Evolutionary conservation across 495 filamentous ascomycete genomes (phyloP), one percentile per base, ranked within the genome.

Genomic region (Durotheca rogersii): DNA sequence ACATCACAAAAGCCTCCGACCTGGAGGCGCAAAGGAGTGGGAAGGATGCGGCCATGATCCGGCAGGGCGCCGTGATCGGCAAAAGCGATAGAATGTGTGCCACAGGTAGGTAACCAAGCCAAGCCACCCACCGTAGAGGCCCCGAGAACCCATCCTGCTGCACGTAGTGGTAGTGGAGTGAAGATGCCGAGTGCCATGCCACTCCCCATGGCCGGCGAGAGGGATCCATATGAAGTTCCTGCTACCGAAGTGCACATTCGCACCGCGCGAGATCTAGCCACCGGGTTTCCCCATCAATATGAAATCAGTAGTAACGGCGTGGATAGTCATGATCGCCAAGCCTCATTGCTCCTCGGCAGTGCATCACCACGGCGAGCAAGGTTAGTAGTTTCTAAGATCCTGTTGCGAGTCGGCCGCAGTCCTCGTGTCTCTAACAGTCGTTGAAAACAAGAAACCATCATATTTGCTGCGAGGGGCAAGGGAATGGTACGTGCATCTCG

Each of bases 41-140:
- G 45, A 48, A 60, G 39, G 44, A 57, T 25, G 50, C 62, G 6
- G 41, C 62, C 7, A 63, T 60, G 53, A 40, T 56, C 55, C 47
- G 77, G 67, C 29, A 80, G 47, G 74, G 78, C 32, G 82, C 83
- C 18, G 75, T 87, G 38, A 71, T 80, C 31, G 70, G 75, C 47
- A 76, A 80, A 56, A 75, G 74, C 9, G 80, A 84, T 35, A 78
- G 71, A 19, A 69, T 87, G 56, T 84, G 76, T 51, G 71, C 76
- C 12, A 70, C 73, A 25, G 69, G 77, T 80, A 53, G 62, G 67
- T 51, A 17, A 46, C 38, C 18, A 29, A 44, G 47, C 36, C 44
- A 39, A 12, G n/a, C 9, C 9, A 27, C 4, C 4, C 9, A 27
- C 9, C 23, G n/a, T 27, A 27, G 9, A 37, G 10, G 16, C 14